Conservation (phyloP, 305 asterid species). For the Solanum aculeatissimum region DNA sequence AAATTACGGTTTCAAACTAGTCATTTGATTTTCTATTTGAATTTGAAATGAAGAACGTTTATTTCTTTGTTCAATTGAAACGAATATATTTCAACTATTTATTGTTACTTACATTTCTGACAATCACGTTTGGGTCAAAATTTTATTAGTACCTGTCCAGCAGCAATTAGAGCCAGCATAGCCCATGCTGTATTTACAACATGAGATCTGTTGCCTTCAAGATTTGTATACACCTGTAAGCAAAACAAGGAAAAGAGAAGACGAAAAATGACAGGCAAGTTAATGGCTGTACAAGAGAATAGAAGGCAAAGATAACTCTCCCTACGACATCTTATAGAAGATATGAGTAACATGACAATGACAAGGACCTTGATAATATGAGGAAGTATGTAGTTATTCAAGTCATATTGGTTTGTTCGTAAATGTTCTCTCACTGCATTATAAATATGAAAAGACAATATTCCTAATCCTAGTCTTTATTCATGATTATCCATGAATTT, state of each 20-base stretch:
- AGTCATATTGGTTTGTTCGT: background rate
- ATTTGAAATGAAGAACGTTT: background rate
- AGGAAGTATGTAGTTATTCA: background rate
- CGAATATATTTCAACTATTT: background rate
- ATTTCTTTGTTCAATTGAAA: background rate
- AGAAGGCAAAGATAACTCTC: background rate
- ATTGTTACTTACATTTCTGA: background rate
- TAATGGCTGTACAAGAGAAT: background rate
- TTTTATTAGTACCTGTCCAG: slow-evolving; percentile 62
- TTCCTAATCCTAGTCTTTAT: background rate
- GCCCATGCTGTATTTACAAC: slow-evolving; percentile 89
- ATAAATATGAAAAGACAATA: background rate
- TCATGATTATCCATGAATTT: background rate
- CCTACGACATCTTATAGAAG: background rate
- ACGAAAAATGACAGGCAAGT: background rate
- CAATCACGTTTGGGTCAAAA: background rate
- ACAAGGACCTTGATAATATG: background rate
- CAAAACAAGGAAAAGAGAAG: background rate
- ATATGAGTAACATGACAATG: background rate
- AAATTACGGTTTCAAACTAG: background rate
- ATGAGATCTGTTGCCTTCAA: slow-evolving; percentile 73
- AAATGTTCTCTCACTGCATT: background rate
- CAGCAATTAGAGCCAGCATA: slow-evolving; percentile 69
- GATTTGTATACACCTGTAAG: slow-evolving; percentile 67
- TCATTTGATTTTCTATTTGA: background rate